These are phyloP conservation scores for Crepidotus variabilis DNA, from an alignment of 768 basidiomycete species.

Conservation along the genomic window DNA sequence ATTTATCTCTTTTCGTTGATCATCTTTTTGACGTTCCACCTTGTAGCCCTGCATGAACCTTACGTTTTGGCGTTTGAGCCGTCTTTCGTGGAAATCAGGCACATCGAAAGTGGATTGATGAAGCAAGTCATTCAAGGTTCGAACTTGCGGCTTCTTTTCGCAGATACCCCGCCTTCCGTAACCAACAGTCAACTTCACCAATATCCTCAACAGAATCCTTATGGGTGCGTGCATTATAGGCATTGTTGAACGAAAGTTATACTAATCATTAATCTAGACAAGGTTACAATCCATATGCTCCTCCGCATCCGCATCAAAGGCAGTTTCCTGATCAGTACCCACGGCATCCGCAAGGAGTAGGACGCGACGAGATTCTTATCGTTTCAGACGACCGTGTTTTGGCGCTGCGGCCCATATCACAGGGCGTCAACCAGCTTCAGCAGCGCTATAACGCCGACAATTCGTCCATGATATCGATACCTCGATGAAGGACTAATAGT, in stretches of 20 bases:
- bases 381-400: conserved; percentile 87
- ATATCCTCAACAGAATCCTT: conserved; percentile 27
- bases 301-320: conserved; percentile 9
- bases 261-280: neutral
- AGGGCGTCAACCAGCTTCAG: conserved; percentile 16
- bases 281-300: conserved; percentile 8
- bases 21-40: neutral
- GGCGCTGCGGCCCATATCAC: conserved; percentile 52
- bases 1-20: neutral
- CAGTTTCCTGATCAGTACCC: conserved; percentile 40
- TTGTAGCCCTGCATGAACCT: conserved; percentile 87
- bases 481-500: conserved; percentile 23
- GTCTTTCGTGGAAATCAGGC: conserved; percentile 92
- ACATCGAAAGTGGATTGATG: conserved; percentile 89
- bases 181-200: conserved; percentile 49
- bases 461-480: conserved; percentile 39
- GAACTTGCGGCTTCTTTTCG: conserved; percentile 86
- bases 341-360: conserved; percentile 46
- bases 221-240: conserved; percentile 16
- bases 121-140: conserved; percentile 95
- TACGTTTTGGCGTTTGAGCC: conserved; percentile 97
- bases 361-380: conserved; percentile 83
- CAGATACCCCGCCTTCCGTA: conserved; percentile 87
- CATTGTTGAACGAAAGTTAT: neutral
- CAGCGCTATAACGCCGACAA: conserved; percentile 40